phyloP scores from a whole-genome alignment of 192 early-diverging fungal species.

The Coemansia sp. region DNA sequence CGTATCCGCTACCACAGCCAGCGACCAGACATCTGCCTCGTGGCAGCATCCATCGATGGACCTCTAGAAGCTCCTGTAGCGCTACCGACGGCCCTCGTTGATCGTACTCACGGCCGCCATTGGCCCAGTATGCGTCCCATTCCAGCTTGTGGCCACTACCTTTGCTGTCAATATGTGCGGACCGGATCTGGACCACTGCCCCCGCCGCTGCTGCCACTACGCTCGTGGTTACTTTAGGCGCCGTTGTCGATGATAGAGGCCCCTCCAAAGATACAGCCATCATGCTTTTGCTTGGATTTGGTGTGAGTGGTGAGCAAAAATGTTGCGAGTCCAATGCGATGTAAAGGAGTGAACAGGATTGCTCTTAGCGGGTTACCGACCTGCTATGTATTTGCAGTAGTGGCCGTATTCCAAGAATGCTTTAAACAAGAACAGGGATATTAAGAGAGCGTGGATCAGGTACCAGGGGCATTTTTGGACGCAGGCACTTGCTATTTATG shows the following conservation, averaged over 20 bases:
- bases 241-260: slow-evolving; percentile 1
- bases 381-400: not conserved
- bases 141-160: slow-evolving; percentile 18
- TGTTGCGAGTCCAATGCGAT: not conserved
- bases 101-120: slow-evolving; percentile 17
- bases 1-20: slow-evolving; percentile 64
- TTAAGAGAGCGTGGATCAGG: not conserved
- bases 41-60: slow-evolving; percentile 51
- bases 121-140: slow-evolving; percentile 43
- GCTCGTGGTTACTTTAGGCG: not conserved
- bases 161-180: not conserved
- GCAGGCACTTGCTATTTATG: too few species aligned
- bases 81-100: slow-evolving; percentile 38
- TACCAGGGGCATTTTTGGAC: not conserved
- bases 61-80: slow-evolving; percentile 47
- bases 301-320: not conserved
- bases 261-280: slow-evolving; percentile 47
- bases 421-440: not conserved
- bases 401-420: not conserved
- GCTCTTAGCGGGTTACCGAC: not conserved
- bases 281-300: slow-evolving; percentile 7
- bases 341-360: not conserved
- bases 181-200: slow-evolving; percentile 8
- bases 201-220: not conserved
- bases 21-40: slow-evolving; percentile 48